Base-by-base conservation (phyloP, 78 protist genomes). In the Anaeramoeba flamelloides region DNA sequence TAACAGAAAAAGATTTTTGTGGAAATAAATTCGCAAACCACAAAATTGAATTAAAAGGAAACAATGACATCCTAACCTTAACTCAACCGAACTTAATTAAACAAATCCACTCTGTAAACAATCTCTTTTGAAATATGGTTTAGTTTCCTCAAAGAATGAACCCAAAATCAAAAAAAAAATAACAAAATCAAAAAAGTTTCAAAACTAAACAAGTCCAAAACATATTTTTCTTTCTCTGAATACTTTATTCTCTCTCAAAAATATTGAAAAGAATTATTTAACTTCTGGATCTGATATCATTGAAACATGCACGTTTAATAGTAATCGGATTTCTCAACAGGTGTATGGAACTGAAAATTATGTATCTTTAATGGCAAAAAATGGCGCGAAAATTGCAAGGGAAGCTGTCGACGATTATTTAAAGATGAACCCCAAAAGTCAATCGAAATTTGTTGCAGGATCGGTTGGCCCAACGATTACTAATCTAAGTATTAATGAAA, bases 231-330 rank as follows among this genome's bases (percentile, higher is more conserved):
- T n/a, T n/a, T n/a, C n/a, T n/a, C n/a, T n/a, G n/a, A n/a, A n/a
- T n/a, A n/a, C n/a, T n/a, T n/a, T n/a, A n/a, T n/a, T n/a, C n/a
- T n/a, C n/a, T n/a, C n/a, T n/a, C n/a, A n/a, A n/a, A n/a, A n/a
- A n/a, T n/a, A n/a, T n/a, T n/a, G n/a, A n/a, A 26, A 39, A 80
- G 84, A 86, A 81, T 32, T 92, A 93, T 87, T 82, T 94, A 39
- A 88, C 80, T 30, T 95, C 97, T 2, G 99, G 99, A 40, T 90
- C 99, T 8, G 99, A 96, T 81, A 81, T 96, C 64, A 76, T 92
- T 81, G 98, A 94, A 89, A 96, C 99, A 33, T 92, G 94, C 92
- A 96, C 98, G 75, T 96, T 96, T 88, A 85, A 82, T 74, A 87
- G 89, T 3, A 95, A 89, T 32, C 26, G 78, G 34, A 84, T 95